Conservation (phyloP, 371 early-diverging fungal species). For the Mucor saturninus region DNA sequence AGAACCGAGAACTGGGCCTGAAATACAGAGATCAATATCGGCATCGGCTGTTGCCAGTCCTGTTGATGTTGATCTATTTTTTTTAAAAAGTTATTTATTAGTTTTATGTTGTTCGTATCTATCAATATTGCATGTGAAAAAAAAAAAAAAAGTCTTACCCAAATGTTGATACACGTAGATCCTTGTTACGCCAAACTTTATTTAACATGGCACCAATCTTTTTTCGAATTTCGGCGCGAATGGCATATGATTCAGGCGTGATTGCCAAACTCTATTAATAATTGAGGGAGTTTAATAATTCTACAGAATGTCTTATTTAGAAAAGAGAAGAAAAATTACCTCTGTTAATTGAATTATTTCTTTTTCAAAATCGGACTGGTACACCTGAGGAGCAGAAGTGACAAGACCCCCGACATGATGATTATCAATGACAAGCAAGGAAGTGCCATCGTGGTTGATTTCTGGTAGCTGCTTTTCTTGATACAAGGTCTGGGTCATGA, state of each 20-base stretch:
- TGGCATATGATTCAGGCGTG: background rate
- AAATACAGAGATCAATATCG: constrained; percentile 43
- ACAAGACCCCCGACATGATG: too few relatives aligned
- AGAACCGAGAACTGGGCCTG: constrained; percentile 1
- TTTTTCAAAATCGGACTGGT: background rate
- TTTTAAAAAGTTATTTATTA: background rate
- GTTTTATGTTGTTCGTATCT: background rate
- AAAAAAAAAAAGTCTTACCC: constrained; percentile 20
- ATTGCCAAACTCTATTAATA: background rate
- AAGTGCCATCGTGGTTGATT: too few relatives aligned
- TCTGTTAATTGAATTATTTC: background rate
- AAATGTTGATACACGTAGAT: constrained; percentile 14
- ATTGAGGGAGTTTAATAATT: background rate
- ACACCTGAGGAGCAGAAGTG: too few relatives aligned
- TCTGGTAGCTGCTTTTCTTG: too few relatives aligned
- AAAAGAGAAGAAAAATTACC: background rate
- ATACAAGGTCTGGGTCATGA: too few relatives aligned
- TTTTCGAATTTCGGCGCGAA: background rate
- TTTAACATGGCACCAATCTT: background rate
- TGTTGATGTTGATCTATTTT: constrained; percentile 13
- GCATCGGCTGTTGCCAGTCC: constrained; percentile 27
- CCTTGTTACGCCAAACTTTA: background rate
- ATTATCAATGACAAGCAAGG: too few relatives aligned
- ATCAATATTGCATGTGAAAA: background rate
- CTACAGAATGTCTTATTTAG: too few relatives aligned